Conservation (phyloP, 2,329 filamentous ascomycete genomes). For the Boeremia exigua region DNA sequence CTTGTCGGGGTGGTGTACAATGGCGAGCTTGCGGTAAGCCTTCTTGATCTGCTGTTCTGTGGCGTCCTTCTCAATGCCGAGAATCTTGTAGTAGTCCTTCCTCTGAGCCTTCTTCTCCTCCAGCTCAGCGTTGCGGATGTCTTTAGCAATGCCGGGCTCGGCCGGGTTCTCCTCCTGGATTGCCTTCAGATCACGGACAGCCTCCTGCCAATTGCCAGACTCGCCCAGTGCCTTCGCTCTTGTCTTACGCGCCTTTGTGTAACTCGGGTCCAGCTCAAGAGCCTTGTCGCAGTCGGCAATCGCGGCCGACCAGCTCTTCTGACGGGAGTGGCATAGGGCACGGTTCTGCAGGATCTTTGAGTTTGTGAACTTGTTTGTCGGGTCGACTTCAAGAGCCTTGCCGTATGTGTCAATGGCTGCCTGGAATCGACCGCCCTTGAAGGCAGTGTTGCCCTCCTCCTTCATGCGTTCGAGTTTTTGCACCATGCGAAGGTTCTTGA, state of each 20-base stretch:
- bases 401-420: slow-evolving; percentile 85
- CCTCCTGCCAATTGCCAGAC: slow-evolving; percentile 89
- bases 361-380: slow-evolving; percentile 88
- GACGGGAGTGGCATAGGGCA: slow-evolving; percentile 80
- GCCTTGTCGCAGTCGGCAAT: slow-evolving; percentile 87
- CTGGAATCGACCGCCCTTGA: slow-evolving; percentile 83
- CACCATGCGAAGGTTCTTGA: slow-evolving; percentile 87
- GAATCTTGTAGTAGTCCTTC: slow-evolving; percentile 99
- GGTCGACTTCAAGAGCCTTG: slow-evolving; percentile 82
- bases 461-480: slow-evolving; percentile 94
- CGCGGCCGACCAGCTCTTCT: slow-evolving; percentile 83
- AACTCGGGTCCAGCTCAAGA: slow-evolving; percentile 79
- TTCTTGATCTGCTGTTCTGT: slow-evolving; percentile 89
- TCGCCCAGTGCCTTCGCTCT: slow-evolving; percentile 88
- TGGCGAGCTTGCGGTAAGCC: slow-evolving; percentile 93
- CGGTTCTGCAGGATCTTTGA: slow-evolving; percentile 94
- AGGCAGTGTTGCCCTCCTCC: slow-evolving; percentile 88
- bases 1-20: slow-evolving; percentile 96
- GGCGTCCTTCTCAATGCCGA: slow-evolving; percentile 85
- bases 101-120: slow-evolving; percentile 97
- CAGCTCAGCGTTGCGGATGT: slow-evolving; percentile 87
- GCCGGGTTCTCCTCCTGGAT: slow-evolving; percentile 82
- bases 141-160: slow-evolving; percentile 80
- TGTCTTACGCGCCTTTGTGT: slow-evolving; percentile 90
- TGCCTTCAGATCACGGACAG: slow-evolving; percentile 85